Evolutionary conservation across 2,329 filamentous ascomycete species (phyloP).

Genomic region (Trichoderma atroviride): DNA sequence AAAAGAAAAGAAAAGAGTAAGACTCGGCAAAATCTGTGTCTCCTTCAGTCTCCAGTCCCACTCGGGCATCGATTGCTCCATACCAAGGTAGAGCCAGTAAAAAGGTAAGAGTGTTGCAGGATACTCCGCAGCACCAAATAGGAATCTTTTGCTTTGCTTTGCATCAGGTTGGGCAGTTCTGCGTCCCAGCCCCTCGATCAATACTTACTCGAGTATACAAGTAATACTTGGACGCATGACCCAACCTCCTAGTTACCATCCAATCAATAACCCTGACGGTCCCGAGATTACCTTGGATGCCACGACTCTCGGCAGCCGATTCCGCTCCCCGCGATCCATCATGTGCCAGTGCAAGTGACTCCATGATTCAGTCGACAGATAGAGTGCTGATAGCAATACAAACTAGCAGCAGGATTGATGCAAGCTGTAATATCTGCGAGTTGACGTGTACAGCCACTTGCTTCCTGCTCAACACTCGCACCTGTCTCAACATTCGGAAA

Average conservation of each 20-base stretch:
- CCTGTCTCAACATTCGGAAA: not conserved
- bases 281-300: not conserved
- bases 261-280: not conserved
- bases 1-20: not conserved
- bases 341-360: not conserved
- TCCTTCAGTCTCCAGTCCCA: not conserved
- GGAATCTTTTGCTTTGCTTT: not conserved
- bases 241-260: not conserved
- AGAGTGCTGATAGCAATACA: not conserved
- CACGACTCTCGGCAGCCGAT: not conserved
- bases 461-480: not conserved
- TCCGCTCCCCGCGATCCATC: not conserved
- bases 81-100: not conserved
- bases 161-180: not conserved
- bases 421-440: not conserved
- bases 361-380: not conserved
- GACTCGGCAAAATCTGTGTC: not conserved
- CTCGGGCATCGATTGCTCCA: not conserved
- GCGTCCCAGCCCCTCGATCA: not conserved
- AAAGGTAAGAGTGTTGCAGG: too few relatives aligned
- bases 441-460: not conserved
- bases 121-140: not conserved
- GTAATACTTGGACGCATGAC: not conserved
- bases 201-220: not conserved
- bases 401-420: not conserved